These are phyloP conservation scores for Epicoccum sorghinum DNA, from an alignment of 2,329 filamentous ascomycete genomes.

Conservation along the genomic window DNA sequence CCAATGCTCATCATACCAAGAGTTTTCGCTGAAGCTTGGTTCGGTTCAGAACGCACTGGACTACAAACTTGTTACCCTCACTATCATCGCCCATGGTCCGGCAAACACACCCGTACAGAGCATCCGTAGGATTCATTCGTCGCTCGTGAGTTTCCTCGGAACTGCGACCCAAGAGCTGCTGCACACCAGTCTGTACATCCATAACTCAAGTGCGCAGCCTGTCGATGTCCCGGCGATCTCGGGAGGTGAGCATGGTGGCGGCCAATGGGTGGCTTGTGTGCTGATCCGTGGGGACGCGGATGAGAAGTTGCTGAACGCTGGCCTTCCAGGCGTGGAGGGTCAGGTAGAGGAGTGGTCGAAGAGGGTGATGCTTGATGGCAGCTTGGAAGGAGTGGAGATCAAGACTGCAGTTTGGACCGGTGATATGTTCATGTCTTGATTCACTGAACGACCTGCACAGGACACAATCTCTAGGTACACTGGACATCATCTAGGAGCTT, in stretches of 20 bases:
- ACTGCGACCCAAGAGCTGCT: neutral
- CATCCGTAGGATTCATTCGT: neutral
- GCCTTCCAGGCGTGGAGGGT: neutral
- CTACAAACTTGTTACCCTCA: conserved; percentile 6
- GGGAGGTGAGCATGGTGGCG: conserved; percentile 3
- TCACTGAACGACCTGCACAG: neutral
- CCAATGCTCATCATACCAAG: conserved; percentile 2
- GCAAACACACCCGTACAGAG: neutral
- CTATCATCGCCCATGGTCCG: neutral
- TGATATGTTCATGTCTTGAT: conserved; percentile 4
- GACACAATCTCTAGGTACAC: neutral
- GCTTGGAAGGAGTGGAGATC: neutral
- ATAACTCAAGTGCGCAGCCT: neutral
- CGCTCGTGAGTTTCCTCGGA: neutral
- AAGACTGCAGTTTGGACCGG: conserved; percentile 5
- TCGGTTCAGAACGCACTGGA: neutral
- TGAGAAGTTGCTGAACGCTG: neutral
- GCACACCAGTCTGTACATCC: conserved; percentile 4
- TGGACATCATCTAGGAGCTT: neutral
- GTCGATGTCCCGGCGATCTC: neutral
- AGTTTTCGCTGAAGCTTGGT: neutral
- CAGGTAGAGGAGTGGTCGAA: neutral
- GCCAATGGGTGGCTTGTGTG: conserved; percentile 1
- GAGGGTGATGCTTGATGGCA: neutral
- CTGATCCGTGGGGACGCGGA: neutral